A percentile compares a stretch with the other conserved stretches of the same genome.
Evolutionary conservation across 1,284 basidiomycete species (phyloP).

Genomic region (Rhodotorula sp.): DNA sequence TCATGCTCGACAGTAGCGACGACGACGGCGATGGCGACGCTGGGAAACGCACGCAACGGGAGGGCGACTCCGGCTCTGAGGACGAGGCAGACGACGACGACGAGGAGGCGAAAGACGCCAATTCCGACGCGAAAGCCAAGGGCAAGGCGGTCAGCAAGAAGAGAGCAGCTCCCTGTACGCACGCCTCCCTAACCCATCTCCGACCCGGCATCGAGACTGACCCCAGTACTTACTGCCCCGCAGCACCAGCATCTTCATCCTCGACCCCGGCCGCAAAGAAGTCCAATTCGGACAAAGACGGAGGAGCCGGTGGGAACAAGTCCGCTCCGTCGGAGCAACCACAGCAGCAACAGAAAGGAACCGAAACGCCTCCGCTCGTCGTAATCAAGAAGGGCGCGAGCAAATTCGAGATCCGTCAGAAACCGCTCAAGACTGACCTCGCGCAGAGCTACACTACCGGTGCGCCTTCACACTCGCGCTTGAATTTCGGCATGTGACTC

Average conservation of each 20-base stretch:
- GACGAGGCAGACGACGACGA: neutral
- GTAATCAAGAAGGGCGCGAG: constrained; percentile 54
- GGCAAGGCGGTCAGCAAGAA: neutral
- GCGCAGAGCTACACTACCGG: constrained; percentile 78
- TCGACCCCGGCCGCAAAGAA: constrained; percentile 5
- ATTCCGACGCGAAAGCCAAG: neutral
- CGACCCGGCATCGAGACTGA: neutral
- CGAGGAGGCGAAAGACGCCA: neutral
- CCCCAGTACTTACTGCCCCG: too few species aligned
- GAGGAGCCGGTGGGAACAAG: neutral
- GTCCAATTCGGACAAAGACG: neutral
- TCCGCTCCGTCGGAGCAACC: neutral
- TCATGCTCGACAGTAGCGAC: neutral
- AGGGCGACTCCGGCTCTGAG: neutral
- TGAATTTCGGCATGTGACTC: neutral
- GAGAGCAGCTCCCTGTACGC: neutral
- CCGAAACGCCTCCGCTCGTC: constrained; percentile 37
- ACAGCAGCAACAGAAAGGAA: neutral
- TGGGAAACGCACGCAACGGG: neutral
- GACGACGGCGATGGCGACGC: neutral
- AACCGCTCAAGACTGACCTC: constrained; percentile 68
- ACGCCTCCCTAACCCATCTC: too few species aligned
- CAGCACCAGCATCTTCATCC: neutral
- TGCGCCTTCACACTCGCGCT: constrained; percentile 48
- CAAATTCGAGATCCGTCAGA: constrained; percentile 75